Conservation (phyloP, 192 early-diverging fungal genomes). For the Oehlia diaphana region DNA sequence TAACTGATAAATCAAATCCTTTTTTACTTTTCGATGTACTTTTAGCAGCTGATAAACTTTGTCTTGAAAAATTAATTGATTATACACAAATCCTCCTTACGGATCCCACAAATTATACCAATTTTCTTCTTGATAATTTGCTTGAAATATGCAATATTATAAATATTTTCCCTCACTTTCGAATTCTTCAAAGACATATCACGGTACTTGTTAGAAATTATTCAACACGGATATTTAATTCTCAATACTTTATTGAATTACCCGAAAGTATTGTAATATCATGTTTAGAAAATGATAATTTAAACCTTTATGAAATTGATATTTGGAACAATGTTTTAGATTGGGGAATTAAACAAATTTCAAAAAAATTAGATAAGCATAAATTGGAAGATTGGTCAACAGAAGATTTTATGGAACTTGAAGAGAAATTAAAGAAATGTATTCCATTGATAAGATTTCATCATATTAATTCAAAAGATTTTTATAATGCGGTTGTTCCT, state of each 20-base stretch:
- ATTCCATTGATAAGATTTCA: neutral
- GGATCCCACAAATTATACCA: neutral
- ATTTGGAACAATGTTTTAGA: neutral
- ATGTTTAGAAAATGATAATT: neutral
- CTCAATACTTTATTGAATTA: neutral
- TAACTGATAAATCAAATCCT: neutral
- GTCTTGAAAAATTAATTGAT: neutral
- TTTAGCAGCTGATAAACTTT: neutral
- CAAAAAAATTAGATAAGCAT: no score
- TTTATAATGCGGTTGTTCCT: neutral
- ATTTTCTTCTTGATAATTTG: neutral
- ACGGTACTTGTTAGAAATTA: neutral
- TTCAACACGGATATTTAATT: neutral
- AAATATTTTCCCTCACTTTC: neutral
- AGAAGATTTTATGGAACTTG: neutral
- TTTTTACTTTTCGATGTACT: slow-evolving; percentile 1
- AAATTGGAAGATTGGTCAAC: neutral
- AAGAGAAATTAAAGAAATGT: neutral
- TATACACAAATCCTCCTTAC: neutral
- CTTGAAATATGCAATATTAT: neutral
- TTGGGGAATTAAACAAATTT: neutral
- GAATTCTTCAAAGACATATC: neutral
- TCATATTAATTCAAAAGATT: neutral
- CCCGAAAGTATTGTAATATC: neutral
- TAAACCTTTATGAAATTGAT: neutral